These are phyloP conservation scores for Sporothrix mexicana DNA, from an alignment of 2,329 filamentous ascomycete species.

Conservation along the genomic window DNA sequence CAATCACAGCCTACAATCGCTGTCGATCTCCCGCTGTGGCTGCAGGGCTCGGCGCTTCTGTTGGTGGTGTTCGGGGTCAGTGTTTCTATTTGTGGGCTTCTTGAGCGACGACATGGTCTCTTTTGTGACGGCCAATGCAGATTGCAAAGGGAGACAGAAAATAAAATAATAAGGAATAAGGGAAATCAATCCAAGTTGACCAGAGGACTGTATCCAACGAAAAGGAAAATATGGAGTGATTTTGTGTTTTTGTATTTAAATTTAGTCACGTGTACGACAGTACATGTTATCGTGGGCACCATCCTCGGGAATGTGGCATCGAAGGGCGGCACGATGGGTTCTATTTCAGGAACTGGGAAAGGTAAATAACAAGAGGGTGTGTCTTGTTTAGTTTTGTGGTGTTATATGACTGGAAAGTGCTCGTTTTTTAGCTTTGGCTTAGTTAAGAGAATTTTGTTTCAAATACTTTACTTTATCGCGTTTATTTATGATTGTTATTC, in stretches of 20 bases:
- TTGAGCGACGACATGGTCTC: background rate
- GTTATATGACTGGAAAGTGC: too few species aligned
- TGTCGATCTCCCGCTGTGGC: constrained; percentile 26
- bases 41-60: background rate
- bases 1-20: constrained; percentile 5
- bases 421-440: too few species aligned
- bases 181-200: background rate
- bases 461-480: too few species aligned
- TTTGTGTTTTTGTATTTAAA: too few species aligned
- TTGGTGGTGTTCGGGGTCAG: background rate
- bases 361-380: background rate
- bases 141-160: background rate
- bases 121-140: constrained; percentile 30
- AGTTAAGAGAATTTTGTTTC: too few species aligned
- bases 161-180: background rate
- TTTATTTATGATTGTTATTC: too few species aligned
- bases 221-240: too few species aligned
- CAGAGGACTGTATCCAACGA: too few species aligned
- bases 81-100: constrained; percentile 8
- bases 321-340: background rate
- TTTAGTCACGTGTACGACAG: background rate
- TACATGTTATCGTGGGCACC: background rate
- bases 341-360: constrained; percentile 2
- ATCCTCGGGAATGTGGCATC: background rate
- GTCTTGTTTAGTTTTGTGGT: background rate